Base-by-base conservation (phyloP, 2,329 filamentous ascomycete species). In the Fusarium aywerte region DNA sequence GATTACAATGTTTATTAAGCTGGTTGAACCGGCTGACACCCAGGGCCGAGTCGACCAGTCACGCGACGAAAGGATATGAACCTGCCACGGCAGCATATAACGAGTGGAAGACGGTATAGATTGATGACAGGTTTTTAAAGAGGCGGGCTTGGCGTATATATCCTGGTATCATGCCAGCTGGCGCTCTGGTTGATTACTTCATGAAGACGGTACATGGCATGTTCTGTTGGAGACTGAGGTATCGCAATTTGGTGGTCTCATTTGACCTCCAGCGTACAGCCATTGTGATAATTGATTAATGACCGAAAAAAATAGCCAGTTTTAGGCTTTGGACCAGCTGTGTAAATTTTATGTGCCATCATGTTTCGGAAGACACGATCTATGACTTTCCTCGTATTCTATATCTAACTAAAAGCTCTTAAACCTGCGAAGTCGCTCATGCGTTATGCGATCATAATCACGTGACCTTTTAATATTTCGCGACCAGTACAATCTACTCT, bases 121-220 rank as follows among this genome's bases (percentile, higher is more conserved):
- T 42, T 71, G 68, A 74, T 54, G 67, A 67, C 53, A 50, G 65
- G 53, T 68, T 70, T 55, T 57, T 64, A 56, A 75, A 73, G 70
- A 74, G 69, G 69, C 65, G 65, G 72, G 70, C 69, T 70, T 72
- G 68, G 71, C 72, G 71, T 72, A 71, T 71, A 70, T 70, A 71
- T 70, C 74, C 70, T 65, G 71, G 70, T 68, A 73, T 72, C 67
- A 70, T 72, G 70, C 74, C 68, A 69, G 68, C 69, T 74, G 73
- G 68, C 70, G 76, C 73, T 75, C 73, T 75, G 73, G 73, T 72
- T 74, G 68, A 72, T 73, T 70, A 73, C 64, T 71, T 70, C 49
- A 64, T 70, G 69, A 56, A 57, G 67, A 61, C 60, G 55, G 54
- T 67, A 54, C 65, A 68, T 53, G 58, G 63, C 49, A 57, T 70